Conservation (phyloP, 495 filamentous ascomycete genomes). For the Penicillium canariense region DNA sequence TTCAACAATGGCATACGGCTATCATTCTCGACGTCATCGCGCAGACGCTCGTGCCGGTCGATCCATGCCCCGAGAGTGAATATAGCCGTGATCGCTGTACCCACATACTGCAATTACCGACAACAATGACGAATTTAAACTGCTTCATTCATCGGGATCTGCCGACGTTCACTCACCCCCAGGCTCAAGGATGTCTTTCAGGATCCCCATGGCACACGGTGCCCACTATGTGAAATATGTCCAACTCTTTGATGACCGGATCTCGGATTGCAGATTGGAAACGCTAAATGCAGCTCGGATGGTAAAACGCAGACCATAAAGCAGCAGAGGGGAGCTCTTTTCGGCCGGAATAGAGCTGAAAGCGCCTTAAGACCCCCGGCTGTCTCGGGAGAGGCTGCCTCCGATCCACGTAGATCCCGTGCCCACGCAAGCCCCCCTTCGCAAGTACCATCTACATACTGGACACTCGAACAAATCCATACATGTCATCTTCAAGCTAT, state of each 20-base stretch:
- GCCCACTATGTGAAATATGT: too few relatives aligned
- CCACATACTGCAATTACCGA: neutral
- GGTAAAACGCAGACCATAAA: too few relatives aligned
- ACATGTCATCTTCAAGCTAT: too few relatives aligned
- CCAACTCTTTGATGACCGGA: too few relatives aligned
- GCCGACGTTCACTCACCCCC: constrained; percentile 15
- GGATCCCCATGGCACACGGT: constrained; percentile 12
- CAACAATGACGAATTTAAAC: neutral
- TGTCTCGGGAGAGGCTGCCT: constrained; percentile 2
- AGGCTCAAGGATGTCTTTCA: constrained; percentile 25
- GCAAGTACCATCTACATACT: too few relatives aligned
- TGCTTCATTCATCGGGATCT: neutral
- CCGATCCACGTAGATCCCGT: neutral
- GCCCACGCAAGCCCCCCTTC: neutral
- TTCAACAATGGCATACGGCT: constrained; percentile 13
- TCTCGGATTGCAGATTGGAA: too few relatives aligned
- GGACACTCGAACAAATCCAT: too few relatives aligned
- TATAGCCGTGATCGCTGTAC: constrained; percentile 20
- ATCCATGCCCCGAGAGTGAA: constrained; percentile 25
- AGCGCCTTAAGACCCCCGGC: neutral
- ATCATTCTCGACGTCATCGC: constrained; percentile 2
- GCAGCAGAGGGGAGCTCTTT: too few relatives aligned
- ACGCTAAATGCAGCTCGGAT: too few relatives aligned
- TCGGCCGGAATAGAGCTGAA: neutral
- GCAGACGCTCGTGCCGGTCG: constrained; percentile 13